A percentile compares a stretch with the other conserved stretches of the same genome.
These are phyloP conservation scores for Monosporozyma aquatica DNA, from an alignment of 805 yeast genomes.

Conservation along the genomic window DNA sequence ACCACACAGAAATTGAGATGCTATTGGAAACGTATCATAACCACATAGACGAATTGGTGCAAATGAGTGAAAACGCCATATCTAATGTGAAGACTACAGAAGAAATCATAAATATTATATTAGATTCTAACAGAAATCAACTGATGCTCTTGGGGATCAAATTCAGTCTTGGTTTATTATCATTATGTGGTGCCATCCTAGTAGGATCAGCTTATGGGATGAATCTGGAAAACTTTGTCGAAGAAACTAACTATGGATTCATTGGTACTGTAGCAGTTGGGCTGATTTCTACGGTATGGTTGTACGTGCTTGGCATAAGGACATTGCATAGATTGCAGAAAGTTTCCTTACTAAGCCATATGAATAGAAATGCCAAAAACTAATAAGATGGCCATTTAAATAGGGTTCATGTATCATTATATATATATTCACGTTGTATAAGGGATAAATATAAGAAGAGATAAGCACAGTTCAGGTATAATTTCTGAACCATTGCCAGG, in stretches of 20 bases:
- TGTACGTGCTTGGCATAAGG: slow-evolving; percentile 47
- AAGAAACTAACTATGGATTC: slow-evolving; percentile 70
- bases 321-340: slow-evolving; percentile 59
- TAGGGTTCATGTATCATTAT: too few species aligned
- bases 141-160: slow-evolving; percentile 79
- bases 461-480: not conserved
- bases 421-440: too few species aligned
- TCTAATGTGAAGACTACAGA: slow-evolving; percentile 89
- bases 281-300: slow-evolving; percentile 35
- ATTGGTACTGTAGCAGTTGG: slow-evolving; percentile 35
- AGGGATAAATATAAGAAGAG: not conserved
- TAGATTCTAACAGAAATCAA: slow-evolving; percentile 91
- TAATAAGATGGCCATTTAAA: not conserved
- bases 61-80: slow-evolving; percentile 65
- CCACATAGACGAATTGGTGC: slow-evolving; percentile 90
- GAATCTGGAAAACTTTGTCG: slow-evolving; percentile 90
- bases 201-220: slow-evolving; percentile 88
- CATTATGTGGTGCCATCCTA: slow-evolving; percentile 73
- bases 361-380: slow-evolving; percentile 5
- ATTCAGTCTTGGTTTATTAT: slow-evolving; percentile 73
- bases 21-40: slow-evolving; percentile 83
- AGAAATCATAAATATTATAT: slow-evolving; percentile 84
- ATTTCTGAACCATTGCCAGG: too few species aligned
- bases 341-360: slow-evolving; percentile 56
- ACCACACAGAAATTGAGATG: slow-evolving; percentile 84